Percentiles rank a stretch among this genome's conserved stretches.
phyloP scores from a whole-genome alignment of 192 early-diverging fungal species.

The Chytriomyces confervae region DNA sequence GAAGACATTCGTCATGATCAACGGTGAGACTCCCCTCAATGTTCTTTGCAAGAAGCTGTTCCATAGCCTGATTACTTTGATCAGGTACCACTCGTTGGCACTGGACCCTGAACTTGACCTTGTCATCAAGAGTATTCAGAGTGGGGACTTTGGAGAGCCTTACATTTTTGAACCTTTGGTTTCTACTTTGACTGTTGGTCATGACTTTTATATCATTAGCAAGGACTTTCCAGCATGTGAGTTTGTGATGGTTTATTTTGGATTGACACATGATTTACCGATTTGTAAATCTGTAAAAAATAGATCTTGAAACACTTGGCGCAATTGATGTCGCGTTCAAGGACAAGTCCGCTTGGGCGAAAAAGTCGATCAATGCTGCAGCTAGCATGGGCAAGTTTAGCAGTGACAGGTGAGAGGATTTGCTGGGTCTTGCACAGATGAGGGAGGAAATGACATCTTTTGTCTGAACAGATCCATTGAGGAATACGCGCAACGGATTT shows the following conservation, averaged over 20 bases:
- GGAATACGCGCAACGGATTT: conserved; percentile 93
- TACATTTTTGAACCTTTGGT: conserved; percentile 57
- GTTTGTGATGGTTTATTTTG: neutral
- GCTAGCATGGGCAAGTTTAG: conserved; percentile 96
- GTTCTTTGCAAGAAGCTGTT: neutral
- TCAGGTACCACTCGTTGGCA: conserved; percentile 72
- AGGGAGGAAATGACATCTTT: neutral
- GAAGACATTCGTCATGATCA: conserved; percentile 93
- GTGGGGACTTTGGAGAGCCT: conserved; percentile 78
- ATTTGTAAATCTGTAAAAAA: neutral
- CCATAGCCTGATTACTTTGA: neutral
- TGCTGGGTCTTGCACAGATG: conserved; percentile 31
- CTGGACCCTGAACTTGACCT: conserved; percentile 80
- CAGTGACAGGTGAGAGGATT: conserved; percentile 56
- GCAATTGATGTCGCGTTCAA: conserved; percentile 86
- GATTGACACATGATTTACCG: conserved; percentile 18
- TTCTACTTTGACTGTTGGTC: conserved; percentile 67
- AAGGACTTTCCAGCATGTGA: conserved; percentile 86
- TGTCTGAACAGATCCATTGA: conserved; percentile 66
- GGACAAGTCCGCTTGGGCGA: conserved; percentile 82
- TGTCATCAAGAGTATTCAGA: conserved; percentile 82
- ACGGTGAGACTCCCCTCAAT: conserved; percentile 43
- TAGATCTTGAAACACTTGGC: conserved; percentile 75
- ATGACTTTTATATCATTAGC: conserved; percentile 87
- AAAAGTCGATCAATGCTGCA: conserved; percentile 87